Conservation (phyloP, 164 flowering plant genomes). For the Aristolochia contorta region DNA sequence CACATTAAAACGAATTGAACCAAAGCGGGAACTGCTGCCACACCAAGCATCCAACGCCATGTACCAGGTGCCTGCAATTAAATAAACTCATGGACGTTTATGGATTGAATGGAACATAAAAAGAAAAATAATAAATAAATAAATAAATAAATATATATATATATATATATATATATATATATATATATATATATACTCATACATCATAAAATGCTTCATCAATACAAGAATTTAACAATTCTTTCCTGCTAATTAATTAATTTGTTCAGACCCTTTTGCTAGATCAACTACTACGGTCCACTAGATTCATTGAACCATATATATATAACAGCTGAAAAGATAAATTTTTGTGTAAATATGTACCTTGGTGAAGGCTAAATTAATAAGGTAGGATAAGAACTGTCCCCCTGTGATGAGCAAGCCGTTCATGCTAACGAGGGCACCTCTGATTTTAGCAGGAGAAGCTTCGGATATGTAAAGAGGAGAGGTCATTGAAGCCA, state of each 20-base stretch:
- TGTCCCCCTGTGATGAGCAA: slow-evolving; percentile 82
- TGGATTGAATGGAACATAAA: too few relatives aligned
- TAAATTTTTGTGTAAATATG: too few relatives aligned
- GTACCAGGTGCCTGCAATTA: slow-evolving; percentile 47
- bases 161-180: too few relatives aligned
- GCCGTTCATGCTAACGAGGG: slow-evolving; percentile 58
- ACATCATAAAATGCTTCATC: background rate
- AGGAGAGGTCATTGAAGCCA: slow-evolving; percentile 90
- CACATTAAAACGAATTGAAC: slow-evolving; percentile 68
- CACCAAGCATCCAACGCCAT: slow-evolving; percentile 96
- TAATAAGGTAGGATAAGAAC: slow-evolving; percentile 67
- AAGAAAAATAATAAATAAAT: too few relatives aligned
- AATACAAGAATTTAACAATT: too few relatives aligned
- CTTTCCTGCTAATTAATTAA: background rate
- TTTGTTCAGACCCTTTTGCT: too few relatives aligned
- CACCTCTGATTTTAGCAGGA: slow-evolving; percentile 58
- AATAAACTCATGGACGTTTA: too few relatives aligned
- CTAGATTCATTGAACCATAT: too few relatives aligned
- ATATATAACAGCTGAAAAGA: too few relatives aligned
- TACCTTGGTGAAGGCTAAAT: slow-evolving; percentile 66
- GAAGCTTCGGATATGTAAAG: slow-evolving; percentile 87
- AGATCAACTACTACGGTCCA: too few relatives aligned
- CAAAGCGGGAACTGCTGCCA: slow-evolving; percentile 69
- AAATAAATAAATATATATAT: too few relatives aligned
- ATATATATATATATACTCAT: too few relatives aligned